These are phyloP conservation scores for Xylariaceae sp. DNA, from an alignment of 2,329 filamentous ascomycete genomes.

Conservation along the genomic window DNA sequence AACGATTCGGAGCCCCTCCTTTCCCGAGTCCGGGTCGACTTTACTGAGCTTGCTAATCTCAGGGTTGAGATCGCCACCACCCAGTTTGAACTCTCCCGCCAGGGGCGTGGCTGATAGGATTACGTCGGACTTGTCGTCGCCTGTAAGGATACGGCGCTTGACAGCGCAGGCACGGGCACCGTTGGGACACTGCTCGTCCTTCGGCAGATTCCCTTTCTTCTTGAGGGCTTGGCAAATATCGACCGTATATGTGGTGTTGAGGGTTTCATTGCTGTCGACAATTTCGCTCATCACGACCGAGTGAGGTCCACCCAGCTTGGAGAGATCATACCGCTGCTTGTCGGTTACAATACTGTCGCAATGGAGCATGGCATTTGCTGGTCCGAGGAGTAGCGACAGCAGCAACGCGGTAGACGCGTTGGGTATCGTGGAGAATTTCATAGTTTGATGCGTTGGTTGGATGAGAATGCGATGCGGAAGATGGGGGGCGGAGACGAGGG, in stretches of 20 bases:
- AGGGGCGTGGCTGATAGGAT: constrained; percentile 66
- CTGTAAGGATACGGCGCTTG: constrained; percentile 51
- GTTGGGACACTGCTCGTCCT: constrained; percentile 62
- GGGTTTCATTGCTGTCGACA: constrained; percentile 47
- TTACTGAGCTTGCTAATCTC: constrained; percentile 65
- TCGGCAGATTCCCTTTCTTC: constrained; percentile 54
- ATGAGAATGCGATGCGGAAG: too few species aligned
- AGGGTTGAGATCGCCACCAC: constrained; percentile 61
- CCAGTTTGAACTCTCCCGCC: constrained; percentile 65
- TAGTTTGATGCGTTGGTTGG: constrained; percentile 18
- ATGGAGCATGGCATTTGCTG: constrained; percentile 50
- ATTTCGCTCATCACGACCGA: constrained; percentile 61
- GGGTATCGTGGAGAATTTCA: constrained; percentile 40
- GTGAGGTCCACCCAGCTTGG: constrained; percentile 63
- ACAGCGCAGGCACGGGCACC: constrained; percentile 76
- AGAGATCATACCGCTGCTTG: constrained; percentile 62
- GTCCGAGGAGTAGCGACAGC: constrained; percentile 36
- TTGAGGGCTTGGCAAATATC: constrained; percentile 71
- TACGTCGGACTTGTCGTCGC: constrained; percentile 45
- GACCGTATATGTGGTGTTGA: constrained; percentile 78
- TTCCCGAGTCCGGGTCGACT: constrained; percentile 61
- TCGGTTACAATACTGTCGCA: constrained; percentile 63
- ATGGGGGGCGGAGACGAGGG: too few species aligned
- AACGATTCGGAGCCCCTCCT: constrained; percentile 70
- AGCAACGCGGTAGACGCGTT: constrained; percentile 35